phyloP scores from a whole-genome alignment of 1,139 yeast species.

The Yamadazyma siamensis region DNA sequence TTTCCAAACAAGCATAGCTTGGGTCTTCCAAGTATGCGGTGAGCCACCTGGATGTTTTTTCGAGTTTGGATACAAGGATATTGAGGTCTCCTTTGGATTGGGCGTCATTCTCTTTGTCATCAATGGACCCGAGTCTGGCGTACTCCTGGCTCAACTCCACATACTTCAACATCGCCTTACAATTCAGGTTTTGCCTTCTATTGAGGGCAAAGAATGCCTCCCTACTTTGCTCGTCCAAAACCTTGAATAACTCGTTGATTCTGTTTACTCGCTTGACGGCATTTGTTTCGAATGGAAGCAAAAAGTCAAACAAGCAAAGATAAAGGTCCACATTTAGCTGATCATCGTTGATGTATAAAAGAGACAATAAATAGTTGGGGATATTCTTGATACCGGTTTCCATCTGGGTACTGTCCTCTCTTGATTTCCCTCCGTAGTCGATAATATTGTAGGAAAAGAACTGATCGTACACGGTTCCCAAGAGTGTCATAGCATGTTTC shows the following conservation, averaged over 20 bases:
- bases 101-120: conserved; percentile 32
- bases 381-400: conserved; percentile 41
- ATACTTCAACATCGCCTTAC: conserved; percentile 37
- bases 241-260: conserved; percentile 45
- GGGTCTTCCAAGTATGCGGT: conserved; percentile 54
- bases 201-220: conserved; percentile 67
- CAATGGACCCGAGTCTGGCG: conserved; percentile 28
- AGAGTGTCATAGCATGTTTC: conserved; percentile 51
- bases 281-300: conserved; percentile 56
- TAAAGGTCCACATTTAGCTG: conserved; percentile 71
- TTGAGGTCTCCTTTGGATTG: conserved; percentile 8
- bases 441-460: conserved; percentile 19
- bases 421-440: conserved; percentile 28
- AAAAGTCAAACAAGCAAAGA: conserved; percentile 51
- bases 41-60: conserved; percentile 65
- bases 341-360: conserved; percentile 73
- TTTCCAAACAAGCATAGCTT: conserved; percentile 46
- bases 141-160: conserved; percentile 31
- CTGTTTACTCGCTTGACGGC: conserved; percentile 48
- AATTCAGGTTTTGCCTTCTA: conserved; percentile 61
- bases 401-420: conserved; percentile 33
- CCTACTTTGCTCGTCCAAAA: conserved; percentile 55
- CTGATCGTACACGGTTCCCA: conserved; percentile 42
- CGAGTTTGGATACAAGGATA: conserved; percentile 33
- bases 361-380: conserved; percentile 64